A percentile compares a stretch with the other conserved stretches of the same genome.
These are phyloP conservation scores for Candida loeiensis DNA, from an alignment of 805 yeast genomes.

Conservation along the genomic window DNA sequence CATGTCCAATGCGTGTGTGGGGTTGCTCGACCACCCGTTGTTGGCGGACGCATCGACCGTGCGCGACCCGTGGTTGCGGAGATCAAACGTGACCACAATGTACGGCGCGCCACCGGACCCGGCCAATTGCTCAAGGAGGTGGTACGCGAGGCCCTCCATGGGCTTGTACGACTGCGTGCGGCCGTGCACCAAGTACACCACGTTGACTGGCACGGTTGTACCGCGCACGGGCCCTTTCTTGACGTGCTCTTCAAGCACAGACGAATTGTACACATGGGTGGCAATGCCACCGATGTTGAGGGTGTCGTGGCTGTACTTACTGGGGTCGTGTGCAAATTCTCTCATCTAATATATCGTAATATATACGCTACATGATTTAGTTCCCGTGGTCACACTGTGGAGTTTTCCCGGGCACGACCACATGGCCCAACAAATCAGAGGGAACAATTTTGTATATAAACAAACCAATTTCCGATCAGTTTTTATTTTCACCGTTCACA, in stretches of 20 bases:
- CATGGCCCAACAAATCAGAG: slow-evolving; percentile 11
- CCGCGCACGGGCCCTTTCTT: slow-evolving; percentile 9
- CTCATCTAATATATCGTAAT: too few relatives aligned
- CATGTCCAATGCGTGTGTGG: slow-evolving; percentile 51
- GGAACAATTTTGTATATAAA: slow-evolving; percentile 4
- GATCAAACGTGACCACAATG: slow-evolving; percentile 50
- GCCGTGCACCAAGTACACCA: slow-evolving; percentile 46
- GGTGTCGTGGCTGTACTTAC: slow-evolving; percentile 1
- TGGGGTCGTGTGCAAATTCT: not conserved
- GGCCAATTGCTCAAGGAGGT: slow-evolving; percentile 25
- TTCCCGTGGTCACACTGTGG: slow-evolving; percentile 1
- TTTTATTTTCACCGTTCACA: slow-evolving; percentile 6
- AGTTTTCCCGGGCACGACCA: slow-evolving; percentile 4
- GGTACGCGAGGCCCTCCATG: slow-evolving; percentile 40
- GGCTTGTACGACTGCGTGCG: slow-evolving; percentile 37
- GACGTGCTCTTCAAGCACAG: slow-evolving; percentile 24
- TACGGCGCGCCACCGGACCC: slow-evolving; percentile 26
- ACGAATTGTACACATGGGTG: slow-evolving; percentile 42
- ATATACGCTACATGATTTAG: too few relatives aligned
- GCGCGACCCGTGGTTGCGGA: slow-evolving; percentile 56
- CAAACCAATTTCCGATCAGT: slow-evolving; percentile 2
- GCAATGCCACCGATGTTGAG: slow-evolving; percentile 44
- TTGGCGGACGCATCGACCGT: slow-evolving; percentile 32
- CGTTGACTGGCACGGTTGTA: slow-evolving; percentile 31
- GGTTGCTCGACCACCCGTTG: slow-evolving; percentile 48